These are phyloP conservation scores for Trichoderma aggressivum DNA, from an alignment of 2,329 filamentous ascomycete genomes.

Conservation along the genomic window DNA sequence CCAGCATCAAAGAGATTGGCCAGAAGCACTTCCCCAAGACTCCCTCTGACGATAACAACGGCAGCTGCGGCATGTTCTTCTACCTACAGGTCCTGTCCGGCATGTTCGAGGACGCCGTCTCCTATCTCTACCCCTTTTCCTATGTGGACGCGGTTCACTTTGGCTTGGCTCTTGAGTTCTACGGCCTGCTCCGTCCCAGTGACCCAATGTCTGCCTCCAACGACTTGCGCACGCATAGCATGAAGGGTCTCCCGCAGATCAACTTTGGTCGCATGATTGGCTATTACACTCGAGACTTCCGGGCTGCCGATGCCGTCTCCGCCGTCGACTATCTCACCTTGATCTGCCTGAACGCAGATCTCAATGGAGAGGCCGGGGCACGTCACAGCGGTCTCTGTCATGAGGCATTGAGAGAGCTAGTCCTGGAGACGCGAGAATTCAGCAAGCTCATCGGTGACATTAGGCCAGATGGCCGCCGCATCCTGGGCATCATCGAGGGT, in stretches of 20 bases:
- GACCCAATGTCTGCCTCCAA: conserved; percentile 73
- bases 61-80: conserved; percentile 86
- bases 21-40: conserved; percentile 85
- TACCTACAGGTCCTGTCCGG: conserved; percentile 86
- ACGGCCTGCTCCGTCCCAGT: conserved; percentile 82
- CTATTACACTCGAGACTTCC: conserved; percentile 94
- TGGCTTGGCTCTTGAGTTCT: conserved; percentile 82
- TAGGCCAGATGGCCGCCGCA: conserved; percentile 75
- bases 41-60: conserved; percentile 67
- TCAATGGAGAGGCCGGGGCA: conserved; percentile 68
- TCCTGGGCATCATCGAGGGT: conserved; percentile 83
- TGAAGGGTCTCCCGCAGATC: conserved; percentile 71
- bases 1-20: conserved; percentile 82
- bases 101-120: conserved; percentile 90
- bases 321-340: conserved; percentile 91
- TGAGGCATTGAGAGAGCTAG: conserved; percentile 87
- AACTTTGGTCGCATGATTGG: conserved; percentile 93
- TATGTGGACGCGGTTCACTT: conserved; percentile 96
- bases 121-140: conserved; percentile 86
- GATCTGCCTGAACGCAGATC: conserved; percentile 86
- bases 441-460: conserved; percentile 92
- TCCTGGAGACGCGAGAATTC: conserved; percentile 95
- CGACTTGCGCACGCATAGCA: conserved; percentile 65
- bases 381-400: conserved; percentile 82
- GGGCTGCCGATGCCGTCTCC: conserved; percentile 80